Evolutionary conservation across 441 rosid genomes (phyloP), one percentile per base, ranked within the genome.

Genomic region (Eruca vesicaria): DNA sequence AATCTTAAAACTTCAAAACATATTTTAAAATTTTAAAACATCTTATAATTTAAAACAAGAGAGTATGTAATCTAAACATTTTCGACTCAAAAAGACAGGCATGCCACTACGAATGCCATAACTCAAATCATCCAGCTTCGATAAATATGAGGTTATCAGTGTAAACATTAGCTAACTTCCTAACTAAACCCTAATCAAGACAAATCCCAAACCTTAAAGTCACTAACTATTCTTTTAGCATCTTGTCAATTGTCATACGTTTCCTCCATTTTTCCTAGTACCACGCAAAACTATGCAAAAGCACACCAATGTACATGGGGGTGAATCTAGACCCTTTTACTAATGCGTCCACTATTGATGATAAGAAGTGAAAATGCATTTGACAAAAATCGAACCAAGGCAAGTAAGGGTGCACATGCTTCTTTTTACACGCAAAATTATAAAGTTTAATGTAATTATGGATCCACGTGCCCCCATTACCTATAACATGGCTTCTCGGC

Each of bases 61-160:
- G n/a, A n/a, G n/a, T n/a, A 23, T 23, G 3, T 23, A 80, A 69
- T 84, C 89, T 80, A 90, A 80, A 69, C 90, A 93, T 79, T 79
- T 82, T 20, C 76, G 76, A 70, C 97, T 92, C 78, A 84, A 79
- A 86, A 28, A 92, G 87, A n/a, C n/a, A n/a, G 3, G 26, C 26
- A 23, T 23, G 0, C 72, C 78, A 74, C 81, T 77, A 68, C 87
- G 85, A 80, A 83, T 82, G 77, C 82, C 81, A 52, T 71, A 36
- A 33, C 86, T 94, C 81, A 90, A 59, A 63, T 82, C 85, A 65
- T 84, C 86, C 57, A 92, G 79, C 45, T 90, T 87, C 4, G 93
- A 92, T n/a, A 50, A 83, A 90, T 96, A 90, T 90, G 35, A 77
- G 73, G 77, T 84, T 84, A 41, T 79, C 79, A 18, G 89, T 84